Evolutionary conservation across 1,284 basidiomycete species (phyloP).

Genomic region (Cutaneotrichosporon sp.): DNA sequence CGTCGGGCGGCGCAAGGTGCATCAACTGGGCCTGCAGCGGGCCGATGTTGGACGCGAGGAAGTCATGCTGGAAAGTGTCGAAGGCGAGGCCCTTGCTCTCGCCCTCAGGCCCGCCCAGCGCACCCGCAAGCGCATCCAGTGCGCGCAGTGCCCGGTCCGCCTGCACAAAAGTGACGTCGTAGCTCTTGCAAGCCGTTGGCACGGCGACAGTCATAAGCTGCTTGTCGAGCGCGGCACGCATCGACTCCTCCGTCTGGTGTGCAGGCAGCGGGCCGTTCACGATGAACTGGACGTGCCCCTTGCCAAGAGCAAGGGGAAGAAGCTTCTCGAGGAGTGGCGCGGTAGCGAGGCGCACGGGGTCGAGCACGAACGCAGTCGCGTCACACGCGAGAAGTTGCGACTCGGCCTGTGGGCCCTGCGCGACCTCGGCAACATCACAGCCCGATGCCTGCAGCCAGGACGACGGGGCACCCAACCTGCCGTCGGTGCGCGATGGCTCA

Average conservation of each 20-base stretch:
- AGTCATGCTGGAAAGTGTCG: conserved; percentile 41
- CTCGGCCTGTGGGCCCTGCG: conserved; percentile 6
- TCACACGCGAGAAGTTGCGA: conserved; percentile 27
- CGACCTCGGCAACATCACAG: conserved; percentile 38
- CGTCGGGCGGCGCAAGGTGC: conserved; percentile 8
- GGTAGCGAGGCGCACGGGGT: conserved; percentile 38
- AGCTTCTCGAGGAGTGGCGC: conserved; percentile 14
- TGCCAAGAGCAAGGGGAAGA: conserved; percentile 26
- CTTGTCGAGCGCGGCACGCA: conserved; percentile 25
- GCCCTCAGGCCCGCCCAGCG: conserved; percentile 19
- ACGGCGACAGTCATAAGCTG: conserved; percentile 23
- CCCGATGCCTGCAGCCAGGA: conserved; percentile 37
- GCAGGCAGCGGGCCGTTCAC: conserved; percentile 43
- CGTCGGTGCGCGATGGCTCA: conserved; percentile 10
- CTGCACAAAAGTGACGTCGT: conserved; percentile 34
- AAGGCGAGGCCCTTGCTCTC: conserved; percentile 28
- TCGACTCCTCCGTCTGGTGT: conserved; percentile 17
- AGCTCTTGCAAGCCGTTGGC: background rate
- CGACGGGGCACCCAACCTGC: conserved; percentile 28
- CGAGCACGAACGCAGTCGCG: conserved; percentile 43
- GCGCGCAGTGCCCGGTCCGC: conserved; percentile 40
- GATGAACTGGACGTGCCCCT: conserved; percentile 33
- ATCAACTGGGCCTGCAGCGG: conserved; percentile 30
- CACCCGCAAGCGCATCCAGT: conserved; percentile 35
- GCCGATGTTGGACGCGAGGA: conserved; percentile 42